A percentile compares a stretch with the other conserved stretches of the same genome.
These are phyloP conservation scores for Penicillium odoratum DNA, from an alignment of 495 filamentous ascomycete genomes.

Conservation along the genomic window DNA sequence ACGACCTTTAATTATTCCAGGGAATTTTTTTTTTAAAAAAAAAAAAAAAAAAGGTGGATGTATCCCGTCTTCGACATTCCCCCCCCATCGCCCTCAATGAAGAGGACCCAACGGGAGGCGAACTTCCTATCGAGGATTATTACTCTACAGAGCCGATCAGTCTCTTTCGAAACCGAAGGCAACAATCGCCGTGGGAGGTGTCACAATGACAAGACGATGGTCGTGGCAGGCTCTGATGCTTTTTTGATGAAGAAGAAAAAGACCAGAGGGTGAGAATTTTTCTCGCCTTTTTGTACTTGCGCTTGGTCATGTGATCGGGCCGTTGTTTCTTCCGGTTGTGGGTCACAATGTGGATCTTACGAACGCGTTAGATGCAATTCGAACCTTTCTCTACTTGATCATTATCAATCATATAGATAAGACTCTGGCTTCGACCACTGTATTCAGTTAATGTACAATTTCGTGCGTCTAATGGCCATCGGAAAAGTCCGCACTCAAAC, in stretches of 20 bases:
- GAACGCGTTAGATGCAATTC: not conserved
- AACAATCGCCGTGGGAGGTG: conserved; percentile 56
- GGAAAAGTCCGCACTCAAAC: not conserved
- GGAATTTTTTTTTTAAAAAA: no score
- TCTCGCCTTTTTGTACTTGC: conserved; percentile 29
- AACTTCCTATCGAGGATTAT: conserved; percentile 67
- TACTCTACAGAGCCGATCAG: conserved; percentile 59
- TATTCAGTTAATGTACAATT: not conserved
- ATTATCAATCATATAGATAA: not conserved
- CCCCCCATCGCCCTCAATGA: conserved; percentile 64
- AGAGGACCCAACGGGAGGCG: conserved; percentile 61
- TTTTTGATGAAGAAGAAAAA: conserved; percentile 54
- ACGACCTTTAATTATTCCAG: not conserved
- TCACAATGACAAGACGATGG: conserved; percentile 53
- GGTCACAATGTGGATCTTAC: not conserved
- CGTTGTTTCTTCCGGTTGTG: conserved; percentile 18
- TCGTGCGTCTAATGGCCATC: no score
- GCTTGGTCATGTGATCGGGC: conserved; percentile 32
- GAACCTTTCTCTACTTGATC: not conserved
- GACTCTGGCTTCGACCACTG: not conserved
- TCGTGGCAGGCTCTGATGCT: conserved; percentile 66
- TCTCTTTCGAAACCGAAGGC: conserved; percentile 50
- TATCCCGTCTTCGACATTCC: conserved; percentile 69
- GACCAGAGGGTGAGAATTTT: conserved; percentile 24
- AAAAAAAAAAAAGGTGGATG: conserved; percentile 40